Conservation (phyloP, 805 yeast genomes). For the Candida nonsorbophila region DNA sequence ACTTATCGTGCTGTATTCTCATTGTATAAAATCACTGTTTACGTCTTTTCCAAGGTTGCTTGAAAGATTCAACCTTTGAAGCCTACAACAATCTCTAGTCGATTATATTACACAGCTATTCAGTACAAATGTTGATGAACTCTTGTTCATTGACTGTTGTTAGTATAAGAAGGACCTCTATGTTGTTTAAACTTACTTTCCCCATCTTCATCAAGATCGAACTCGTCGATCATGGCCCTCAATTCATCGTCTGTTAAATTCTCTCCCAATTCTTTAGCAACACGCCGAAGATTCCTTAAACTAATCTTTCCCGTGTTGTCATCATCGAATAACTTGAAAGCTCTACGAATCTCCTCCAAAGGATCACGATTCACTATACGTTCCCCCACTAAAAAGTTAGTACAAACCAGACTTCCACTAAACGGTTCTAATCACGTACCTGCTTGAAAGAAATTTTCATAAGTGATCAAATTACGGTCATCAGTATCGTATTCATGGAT, state of each 20-base stretch:
- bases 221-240: conserved; percentile 95
- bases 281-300: conserved; percentile 75
- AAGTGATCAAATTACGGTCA: conserved; percentile 64
- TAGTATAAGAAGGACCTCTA: conserved; percentile 15
- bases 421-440: conserved; percentile 36
- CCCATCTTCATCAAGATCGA: conserved; percentile 94
- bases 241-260: conserved; percentile 87
- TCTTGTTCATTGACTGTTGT: conserved; percentile 72
- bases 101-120: too few species aligned
- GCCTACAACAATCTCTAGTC: neutral
- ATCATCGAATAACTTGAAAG: conserved; percentile 84
- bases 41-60: too few species aligned
- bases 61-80: conserved; percentile 1
- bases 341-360: conserved; percentile 82
- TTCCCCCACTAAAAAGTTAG: conserved; percentile 57
- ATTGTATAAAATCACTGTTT: too few species aligned
- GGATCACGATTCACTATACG: conserved; percentile 88
- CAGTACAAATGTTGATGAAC: conserved; percentile 83
- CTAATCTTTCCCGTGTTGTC: conserved; percentile 84
- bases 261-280: conserved; percentile 91
- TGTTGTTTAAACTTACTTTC: conserved; percentile 49
- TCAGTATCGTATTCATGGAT: conserved; percentile 80
- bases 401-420: conserved; percentile 5
- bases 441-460: conserved; percentile 75
- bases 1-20: too few species aligned